phyloP scores from a whole-genome alignment of 2,329 filamentous ascomycete species.

The Fusarium xyrophilum region DNA sequence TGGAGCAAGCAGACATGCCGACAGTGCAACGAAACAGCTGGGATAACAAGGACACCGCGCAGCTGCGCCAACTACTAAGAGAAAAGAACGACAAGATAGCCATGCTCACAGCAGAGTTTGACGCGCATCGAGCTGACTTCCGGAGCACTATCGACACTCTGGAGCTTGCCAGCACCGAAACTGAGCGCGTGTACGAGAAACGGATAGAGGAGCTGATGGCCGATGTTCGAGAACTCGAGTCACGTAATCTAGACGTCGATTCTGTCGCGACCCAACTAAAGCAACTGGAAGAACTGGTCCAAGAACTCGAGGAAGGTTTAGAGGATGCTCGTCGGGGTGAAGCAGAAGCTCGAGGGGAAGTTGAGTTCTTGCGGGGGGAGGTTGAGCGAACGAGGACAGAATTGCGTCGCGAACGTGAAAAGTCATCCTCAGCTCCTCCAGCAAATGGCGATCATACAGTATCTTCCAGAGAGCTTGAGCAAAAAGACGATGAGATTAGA shows the following conservation, averaged over 20 bases:
- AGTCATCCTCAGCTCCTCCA: constrained; percentile 57
- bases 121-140: constrained; percentile 93
- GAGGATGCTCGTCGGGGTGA: constrained; percentile 94
- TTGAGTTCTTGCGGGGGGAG: constrained; percentile 93
- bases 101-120: constrained; percentile 91
- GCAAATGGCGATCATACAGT: constrained; percentile 53
- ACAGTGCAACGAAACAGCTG: constrained; percentile 55
- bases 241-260: constrained; percentile 87
- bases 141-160: constrained; percentile 95
- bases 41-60: constrained; percentile 75
- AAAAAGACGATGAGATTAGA: constrained; percentile 96
- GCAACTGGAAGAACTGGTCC: constrained; percentile 93
- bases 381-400: constrained; percentile 91
- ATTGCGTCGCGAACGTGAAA: constrained; percentile 85
- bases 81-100: constrained; percentile 98
- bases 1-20: constrained; percentile 62
- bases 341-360: constrained; percentile 92
- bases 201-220: constrained; percentile 85
- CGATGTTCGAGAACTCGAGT: constrained; percentile 82
- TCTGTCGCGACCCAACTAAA: constrained; percentile 90
- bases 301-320: constrained; percentile 93
- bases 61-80: constrained; percentile 80
- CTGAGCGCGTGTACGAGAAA: constrained; percentile 93
- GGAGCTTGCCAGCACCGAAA: constrained; percentile 94
- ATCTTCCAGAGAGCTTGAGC: constrained; percentile 78